Percentiles rank a stretch among this genome's conserved stretches.
These are phyloP conservation scores for Apiotrichum porosum DNA, from an alignment of 1,284 basidiomycete species.

Conservation along the genomic window DNA sequence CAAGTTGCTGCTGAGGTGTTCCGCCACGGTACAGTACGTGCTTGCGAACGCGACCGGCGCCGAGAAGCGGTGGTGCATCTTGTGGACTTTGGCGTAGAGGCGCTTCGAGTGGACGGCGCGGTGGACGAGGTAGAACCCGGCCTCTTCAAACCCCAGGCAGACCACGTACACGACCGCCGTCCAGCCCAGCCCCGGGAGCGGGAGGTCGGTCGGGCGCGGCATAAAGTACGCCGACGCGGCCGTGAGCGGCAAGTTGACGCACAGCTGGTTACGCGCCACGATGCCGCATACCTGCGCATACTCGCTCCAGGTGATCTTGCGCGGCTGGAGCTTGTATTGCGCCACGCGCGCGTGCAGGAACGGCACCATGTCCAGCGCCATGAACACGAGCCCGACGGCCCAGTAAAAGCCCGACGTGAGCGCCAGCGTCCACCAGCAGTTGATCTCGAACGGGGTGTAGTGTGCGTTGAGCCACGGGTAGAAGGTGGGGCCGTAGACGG, in stretches of 20 bases:
- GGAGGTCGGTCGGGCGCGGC: background rate
- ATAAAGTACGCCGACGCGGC: background rate
- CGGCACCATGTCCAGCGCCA: slow-evolving; percentile 13
- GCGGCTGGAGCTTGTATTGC: slow-evolving; percentile 17
- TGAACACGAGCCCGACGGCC: slow-evolving; percentile 9
- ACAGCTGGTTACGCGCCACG: slow-evolving; percentile 7
- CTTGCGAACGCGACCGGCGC: slow-evolving; percentile 19
- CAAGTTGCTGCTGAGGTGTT: slow-evolving; percentile 17
- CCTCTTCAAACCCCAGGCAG: slow-evolving; percentile 16
- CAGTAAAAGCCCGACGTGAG: slow-evolving; percentile 13
- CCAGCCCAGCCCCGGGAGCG: slow-evolving; percentile 2
- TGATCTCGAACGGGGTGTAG: slow-evolving; percentile 15
- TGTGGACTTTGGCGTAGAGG: slow-evolving; percentile 14
- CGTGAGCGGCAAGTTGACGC: slow-evolving; percentile 11
- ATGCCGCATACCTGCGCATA: slow-evolving; percentile 7
- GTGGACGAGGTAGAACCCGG: slow-evolving; percentile 16
- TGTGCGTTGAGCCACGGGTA: slow-evolving; percentile 13
- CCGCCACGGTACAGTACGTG: slow-evolving; percentile 17
- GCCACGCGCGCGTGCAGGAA: slow-evolving; percentile 9
- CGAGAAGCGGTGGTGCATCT: slow-evolving; percentile 19
- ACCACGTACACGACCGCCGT: slow-evolving; percentile 11
- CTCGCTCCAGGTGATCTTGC: slow-evolving; percentile 12
- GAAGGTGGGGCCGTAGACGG: background rate
- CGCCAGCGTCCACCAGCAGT: slow-evolving; percentile 7
- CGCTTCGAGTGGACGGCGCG: slow-evolving; percentile 9